Base-by-base conservation (phyloP, 768 basidiomycete species). In the Lactifluus echinatus region DNA sequence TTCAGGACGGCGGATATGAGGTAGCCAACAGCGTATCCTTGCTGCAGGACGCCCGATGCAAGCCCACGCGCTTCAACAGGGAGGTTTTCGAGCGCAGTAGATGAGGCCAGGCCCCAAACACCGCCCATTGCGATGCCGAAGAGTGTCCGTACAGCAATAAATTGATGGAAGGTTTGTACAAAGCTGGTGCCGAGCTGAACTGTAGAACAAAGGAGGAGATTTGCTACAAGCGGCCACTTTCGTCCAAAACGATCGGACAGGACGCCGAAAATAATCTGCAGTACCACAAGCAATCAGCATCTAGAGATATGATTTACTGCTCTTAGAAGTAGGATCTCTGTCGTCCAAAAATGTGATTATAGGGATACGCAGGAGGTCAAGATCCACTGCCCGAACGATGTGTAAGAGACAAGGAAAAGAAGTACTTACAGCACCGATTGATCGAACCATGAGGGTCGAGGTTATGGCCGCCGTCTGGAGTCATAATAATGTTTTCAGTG, bases 121-220 rank as follows among this genome's bases (percentile, higher is more conserved):
- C 89, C 89, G 33, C 90, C 89, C 89, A 93, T 91, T 0, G 83
- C 85, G 50, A 93, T 79, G 59, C 91, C 91, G 67, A 93, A 94
- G 43, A 96, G 76, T 2, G 84, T 79, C 6, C 93, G 80, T 5
- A 92, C 76, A 15, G 80, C 92, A 24, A 97, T 79, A 74, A 98
- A 98, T 60, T 85, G 76, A 0, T 58, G 31, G 72, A 81, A 97
- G 0, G 84, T 90, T 17, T 84, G 76, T 42, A 84, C 83, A 70
- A 94, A 97, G 26, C 89, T 85, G 1, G 83, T 82, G 0, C 83
- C 88, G 23, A 96, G 79, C 65, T 93, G 83, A 51, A 96, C 80
- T 4, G 79, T 68, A 14, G 79, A 76, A 59, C 91, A 80, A 46
- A 93, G 66, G 24, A 91, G 44, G 21, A 94, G 76, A 68, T 93